Conservation (phyloP, 352 stramenopile species). For the Elongisporangium undulatum region DNA sequence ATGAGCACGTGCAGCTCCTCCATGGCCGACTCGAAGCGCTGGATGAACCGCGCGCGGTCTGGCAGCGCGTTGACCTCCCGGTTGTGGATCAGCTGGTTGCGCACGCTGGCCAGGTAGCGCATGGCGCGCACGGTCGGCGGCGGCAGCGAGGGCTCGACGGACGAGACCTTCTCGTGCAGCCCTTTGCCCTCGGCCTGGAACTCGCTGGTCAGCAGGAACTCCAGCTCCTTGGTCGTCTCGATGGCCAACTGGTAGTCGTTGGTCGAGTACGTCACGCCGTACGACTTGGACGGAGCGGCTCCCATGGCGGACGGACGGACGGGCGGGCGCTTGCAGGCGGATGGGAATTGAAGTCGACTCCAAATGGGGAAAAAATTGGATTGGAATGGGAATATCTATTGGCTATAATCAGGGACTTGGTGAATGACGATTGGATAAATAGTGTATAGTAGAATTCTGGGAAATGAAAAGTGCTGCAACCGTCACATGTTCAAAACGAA, state of each 20-base stretch:
- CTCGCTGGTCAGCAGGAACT: constrained; percentile 56
- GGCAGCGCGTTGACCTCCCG: constrained; percentile 48
- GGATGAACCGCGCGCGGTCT: constrained; percentile 61
- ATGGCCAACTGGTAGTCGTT: constrained; percentile 86
- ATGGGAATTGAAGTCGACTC: not conserved
- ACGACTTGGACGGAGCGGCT: constrained; percentile 1
- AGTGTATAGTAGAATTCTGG: not conserved
- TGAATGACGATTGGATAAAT: not conserved
- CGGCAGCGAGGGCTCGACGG: constrained; percentile 34
- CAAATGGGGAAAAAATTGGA: not conserved
- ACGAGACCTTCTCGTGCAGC: constrained; percentile 71
- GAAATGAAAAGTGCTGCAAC: too few species aligned
- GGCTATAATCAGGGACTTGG: not conserved
- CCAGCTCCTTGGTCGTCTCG: constrained; percentile 78
- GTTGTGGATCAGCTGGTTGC: constrained; percentile 82
- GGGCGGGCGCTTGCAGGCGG: too few species aligned
- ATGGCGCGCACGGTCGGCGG: constrained; percentile 52
- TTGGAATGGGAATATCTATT: not conserved
- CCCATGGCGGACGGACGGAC: not conserved
- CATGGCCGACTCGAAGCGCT: constrained; percentile 50
- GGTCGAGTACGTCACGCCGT: constrained; percentile 17
- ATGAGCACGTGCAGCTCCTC: constrained; percentile 57
- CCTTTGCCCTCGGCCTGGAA: constrained; percentile 65
- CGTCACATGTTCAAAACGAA: not conserved
- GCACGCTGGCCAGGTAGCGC: constrained; percentile 74